These are phyloP conservation scores for Suillus fuscotomentosus DNA, from an alignment of 768 basidiomycete genomes.

Conservation along the genomic window DNA sequence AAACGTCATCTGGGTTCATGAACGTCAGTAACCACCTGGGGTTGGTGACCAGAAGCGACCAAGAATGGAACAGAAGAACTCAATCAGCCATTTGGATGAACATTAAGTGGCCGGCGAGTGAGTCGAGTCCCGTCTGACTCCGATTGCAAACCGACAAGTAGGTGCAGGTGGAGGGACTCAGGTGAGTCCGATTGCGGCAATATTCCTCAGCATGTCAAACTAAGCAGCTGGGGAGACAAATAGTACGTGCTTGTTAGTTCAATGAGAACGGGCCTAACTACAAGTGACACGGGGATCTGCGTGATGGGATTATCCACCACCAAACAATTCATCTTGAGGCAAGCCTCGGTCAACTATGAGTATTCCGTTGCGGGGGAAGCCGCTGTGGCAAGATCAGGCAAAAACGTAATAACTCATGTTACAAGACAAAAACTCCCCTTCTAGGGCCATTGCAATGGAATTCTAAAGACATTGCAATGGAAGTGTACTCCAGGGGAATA, in stretches of 20 bases:
- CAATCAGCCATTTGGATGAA: neutral
- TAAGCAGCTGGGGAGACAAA: neutral
- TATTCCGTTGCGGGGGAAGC: neutral
- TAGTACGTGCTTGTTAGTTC: neutral
- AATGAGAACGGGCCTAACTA: neutral
- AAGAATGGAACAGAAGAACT: neutral
- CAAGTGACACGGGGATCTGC: neutral
- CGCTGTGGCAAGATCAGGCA: neutral
- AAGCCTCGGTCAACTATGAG: neutral
- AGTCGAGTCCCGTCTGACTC: neutral
- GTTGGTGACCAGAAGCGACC: neutral
- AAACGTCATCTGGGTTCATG: neutral
- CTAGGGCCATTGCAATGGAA: neutral
- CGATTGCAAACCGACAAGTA: neutral
- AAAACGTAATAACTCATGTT: neutral
- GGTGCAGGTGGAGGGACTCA: neutral
- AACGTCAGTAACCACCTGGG: neutral
- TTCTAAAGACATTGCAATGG: neutral
- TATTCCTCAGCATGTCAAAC: neutral
- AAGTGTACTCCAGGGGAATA: neutral
- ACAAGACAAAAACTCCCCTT: neutral
- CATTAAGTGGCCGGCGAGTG: neutral
- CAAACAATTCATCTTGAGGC: neutral
- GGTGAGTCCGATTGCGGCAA: neutral
- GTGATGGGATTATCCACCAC: neutral